Evolutionary conservation across 495 filamentous ascomycete genomes (phyloP), one percentile per base, ranked within the genome.

Genomic region (Achaetomiella virescens): DNA sequence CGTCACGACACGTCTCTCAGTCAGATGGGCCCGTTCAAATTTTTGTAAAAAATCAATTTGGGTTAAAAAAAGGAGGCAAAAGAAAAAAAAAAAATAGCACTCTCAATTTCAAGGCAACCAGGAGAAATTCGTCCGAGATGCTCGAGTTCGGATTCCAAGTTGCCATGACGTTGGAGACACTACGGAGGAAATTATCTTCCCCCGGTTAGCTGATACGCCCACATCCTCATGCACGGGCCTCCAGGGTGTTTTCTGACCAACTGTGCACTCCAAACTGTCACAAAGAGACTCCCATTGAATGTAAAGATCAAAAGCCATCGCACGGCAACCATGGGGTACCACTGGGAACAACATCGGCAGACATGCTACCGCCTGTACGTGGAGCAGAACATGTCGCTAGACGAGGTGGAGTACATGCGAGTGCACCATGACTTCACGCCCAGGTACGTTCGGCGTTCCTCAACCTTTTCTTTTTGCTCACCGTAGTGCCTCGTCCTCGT

Each of bases 281-380:
- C 4, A 31, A 4, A 31, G 9, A 31, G 5, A 31, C 9, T 5
- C 9, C 27, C 4, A 31, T 31, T 31, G 27, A 31, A 31, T 31
- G n/a, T n/a, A n/a, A n/a, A n/a, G n/a, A n/a, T 33, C 35, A 36
- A 14, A 21, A 2, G 3, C 38, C 25, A 29, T 24, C 27, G 15
- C 8, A 40, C 14, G 10, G 29, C 49, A 57, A 64, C 20, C 57
- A 90, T 88, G 84, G 84, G 83, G 0, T 90, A 90, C 71, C 77
- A 86, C 54, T 91, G 88, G 87, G 82, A 85, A 31, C 82, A 76
- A 3, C 84, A 89, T 65, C 75, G 80, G 67, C 80, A 84, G 9
- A 79, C 81, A 59, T 86, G 82, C 70, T 84, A 81, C 68, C 76
- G 81, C 49, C 77, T 89, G 70, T 91, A 90, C 63, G 86, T 91